Evolutionary conservation across 768 basidiomycete genomes (phyloP).

Genomic region (Mycena metata): DNA sequence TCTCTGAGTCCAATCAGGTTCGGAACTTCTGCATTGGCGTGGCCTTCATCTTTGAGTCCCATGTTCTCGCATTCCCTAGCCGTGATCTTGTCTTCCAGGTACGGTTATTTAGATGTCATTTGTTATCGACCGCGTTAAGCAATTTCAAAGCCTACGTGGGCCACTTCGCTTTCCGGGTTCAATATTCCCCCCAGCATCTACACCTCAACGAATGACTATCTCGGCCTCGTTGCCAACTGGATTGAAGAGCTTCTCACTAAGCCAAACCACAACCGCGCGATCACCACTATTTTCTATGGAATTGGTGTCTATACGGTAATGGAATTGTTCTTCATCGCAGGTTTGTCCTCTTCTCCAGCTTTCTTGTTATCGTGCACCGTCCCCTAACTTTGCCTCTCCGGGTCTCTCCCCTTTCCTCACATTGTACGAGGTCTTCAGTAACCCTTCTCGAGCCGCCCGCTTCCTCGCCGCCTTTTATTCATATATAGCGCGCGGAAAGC

Average conservation of each 20-base stretch:
- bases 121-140: not conserved
- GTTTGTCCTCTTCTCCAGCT: conserved; percentile 3
- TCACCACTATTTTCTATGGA: conserved; percentile 32
- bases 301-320: conserved; percentile 41
- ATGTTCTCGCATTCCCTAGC: conserved; percentile 38
- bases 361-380: not conserved
- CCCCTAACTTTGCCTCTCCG: conserved; percentile 4
- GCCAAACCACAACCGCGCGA: conserved; percentile 6
- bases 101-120: not conserved
- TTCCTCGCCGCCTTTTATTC: conserved; percentile 40
- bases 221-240: conserved; percentile 36
- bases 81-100: conserved; percentile 41
- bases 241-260: conserved; percentile 5
- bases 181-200: conserved; percentile 12
- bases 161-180: conserved; percentile 4
- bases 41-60: conserved; percentile 37
- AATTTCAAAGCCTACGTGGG: conserved; percentile 30
- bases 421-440: conserved; percentile 40
- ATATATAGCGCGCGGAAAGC: conserved; percentile 25
- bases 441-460: conserved; percentile 38
- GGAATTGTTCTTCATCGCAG: conserved; percentile 41
- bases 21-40: conserved; percentile 34
- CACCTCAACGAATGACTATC: conserved; percentile 19
- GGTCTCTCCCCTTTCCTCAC: conserved; percentile 39
- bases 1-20: not conserved